A percentile compares a stretch with the other conserved stretches of the same genome.
phyloP scores from a whole-genome alignment of 1,139 yeast species.

The Pichia sp. region DNA sequence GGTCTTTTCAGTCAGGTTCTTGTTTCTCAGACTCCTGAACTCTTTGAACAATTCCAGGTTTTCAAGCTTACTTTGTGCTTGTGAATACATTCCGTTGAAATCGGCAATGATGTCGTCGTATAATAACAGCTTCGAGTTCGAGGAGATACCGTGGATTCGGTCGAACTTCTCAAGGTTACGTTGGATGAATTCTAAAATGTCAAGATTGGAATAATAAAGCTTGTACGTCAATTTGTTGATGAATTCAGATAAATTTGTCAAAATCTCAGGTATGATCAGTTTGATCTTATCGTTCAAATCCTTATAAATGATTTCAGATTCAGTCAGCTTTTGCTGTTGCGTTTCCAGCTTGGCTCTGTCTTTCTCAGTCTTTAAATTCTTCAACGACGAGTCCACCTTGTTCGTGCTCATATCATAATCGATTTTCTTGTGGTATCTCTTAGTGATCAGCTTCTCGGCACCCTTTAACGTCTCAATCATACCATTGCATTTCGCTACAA shows the following conservation, averaged over 20 bases:
- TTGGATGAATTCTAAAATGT: slow-evolving; percentile 34
- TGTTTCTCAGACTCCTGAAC: slow-evolving; percentile 26
- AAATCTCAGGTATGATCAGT: slow-evolving; percentile 45
- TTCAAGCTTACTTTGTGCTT: slow-evolving; percentile 37
- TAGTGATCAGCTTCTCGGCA: slow-evolving; percentile 41
- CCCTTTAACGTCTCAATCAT: slow-evolving; percentile 42
- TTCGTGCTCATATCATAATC: slow-evolving; percentile 41
- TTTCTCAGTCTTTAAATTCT: slow-evolving; percentile 39
- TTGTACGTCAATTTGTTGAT: slow-evolving; percentile 41
- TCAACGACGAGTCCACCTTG: slow-evolving; percentile 40
- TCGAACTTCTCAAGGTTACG: slow-evolving; percentile 36
- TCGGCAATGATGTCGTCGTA: slow-evolving; percentile 25
- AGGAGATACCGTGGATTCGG: slow-evolving; percentile 40
- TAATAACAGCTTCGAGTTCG: slow-evolving; percentile 17
- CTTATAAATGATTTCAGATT: slow-evolving; percentile 35
- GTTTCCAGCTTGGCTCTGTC: slow-evolving; percentile 37
- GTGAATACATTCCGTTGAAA: slow-evolving; percentile 32
- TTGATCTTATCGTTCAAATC: slow-evolving; percentile 42
- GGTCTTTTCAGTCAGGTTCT: slow-evolving; percentile 27
- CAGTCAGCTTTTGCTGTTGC: slow-evolving; percentile 35
- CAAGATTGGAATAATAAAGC: slow-evolving; percentile 35
- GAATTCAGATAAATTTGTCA: slow-evolving; percentile 49
- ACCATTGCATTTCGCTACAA: slow-evolving; percentile 37
- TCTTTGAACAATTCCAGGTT: slow-evolving; percentile 34
- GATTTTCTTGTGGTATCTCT: slow-evolving; percentile 44